A percentile compares a stretch with the other conserved stretches of the same genome.
Evolutionary conservation across 306 rosid species (phyloP).

Genomic region (Pterocarpus santalinus): DNA sequence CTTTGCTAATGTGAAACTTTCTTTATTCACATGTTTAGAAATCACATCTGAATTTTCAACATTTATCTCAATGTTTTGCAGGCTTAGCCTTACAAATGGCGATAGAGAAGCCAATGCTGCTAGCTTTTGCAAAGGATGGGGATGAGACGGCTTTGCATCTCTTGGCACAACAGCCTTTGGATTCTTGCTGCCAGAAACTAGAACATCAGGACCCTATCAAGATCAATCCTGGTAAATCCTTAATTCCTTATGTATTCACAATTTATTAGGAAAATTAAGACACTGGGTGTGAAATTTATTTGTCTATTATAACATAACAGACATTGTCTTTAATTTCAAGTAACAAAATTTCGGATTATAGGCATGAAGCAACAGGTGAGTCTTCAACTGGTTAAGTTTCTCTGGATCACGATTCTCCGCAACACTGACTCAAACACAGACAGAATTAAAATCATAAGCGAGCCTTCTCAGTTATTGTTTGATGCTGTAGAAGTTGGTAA

Average conservation of each 20-base stretch:
- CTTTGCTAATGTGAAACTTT: too few relatives aligned
- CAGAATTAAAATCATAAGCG: neutral
- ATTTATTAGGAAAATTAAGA: neutral
- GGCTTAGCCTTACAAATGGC: conserved; percentile 44
- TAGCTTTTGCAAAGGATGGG: conserved; percentile 35
- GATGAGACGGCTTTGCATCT: conserved; percentile 46
- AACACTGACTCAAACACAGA: neutral
- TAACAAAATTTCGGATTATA: neutral
- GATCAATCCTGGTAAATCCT: conserved; percentile 40
- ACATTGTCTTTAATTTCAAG: neutral
- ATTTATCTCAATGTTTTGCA: conserved; percentile 10
- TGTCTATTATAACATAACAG: neutral
- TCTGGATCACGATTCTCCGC: conserved; percentile 30
- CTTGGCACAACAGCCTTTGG: conserved; percentile 35
- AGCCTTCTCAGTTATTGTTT: conserved; percentile 37
- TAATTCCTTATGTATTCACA: neutral
- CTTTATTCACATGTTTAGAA: neutral
- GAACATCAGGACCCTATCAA: neutral
- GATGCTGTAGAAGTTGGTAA: conserved; percentile 53
- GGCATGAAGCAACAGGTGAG: conserved; percentile 26
- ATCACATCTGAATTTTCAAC: too few relatives aligned
- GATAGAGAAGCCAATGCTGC: neutral
- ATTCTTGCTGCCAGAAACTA: conserved; percentile 5
- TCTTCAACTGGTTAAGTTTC: conserved; percentile 42
- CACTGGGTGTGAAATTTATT: neutral